phyloP scores from a whole-genome alignment of 768 basidiomycete genomes.

The Lactarius hatsudake region DNA sequence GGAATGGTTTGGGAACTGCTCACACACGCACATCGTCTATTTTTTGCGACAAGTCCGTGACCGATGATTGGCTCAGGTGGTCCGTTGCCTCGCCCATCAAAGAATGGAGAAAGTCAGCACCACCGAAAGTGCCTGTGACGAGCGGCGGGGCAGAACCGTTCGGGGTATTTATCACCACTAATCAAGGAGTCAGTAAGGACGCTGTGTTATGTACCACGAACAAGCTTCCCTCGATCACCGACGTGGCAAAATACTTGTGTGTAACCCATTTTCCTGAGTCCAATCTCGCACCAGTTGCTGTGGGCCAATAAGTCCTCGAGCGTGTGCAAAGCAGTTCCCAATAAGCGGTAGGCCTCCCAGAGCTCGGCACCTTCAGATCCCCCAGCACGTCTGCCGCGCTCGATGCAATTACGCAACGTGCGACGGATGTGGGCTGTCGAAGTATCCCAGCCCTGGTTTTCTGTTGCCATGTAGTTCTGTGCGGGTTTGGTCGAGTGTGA shows the following conservation, averaged over 20 bases:
- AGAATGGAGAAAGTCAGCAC: constrained; percentile 64
- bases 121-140: constrained; percentile 68
- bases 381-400: constrained; percentile 55
- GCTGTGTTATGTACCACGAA: not conserved
- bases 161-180: constrained; percentile 47
- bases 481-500: not conserved
- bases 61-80: constrained; percentile 57
- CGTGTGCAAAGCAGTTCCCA: constrained; percentile 67
- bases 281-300: constrained; percentile 77
- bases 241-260: constrained; percentile 76
- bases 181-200: not conserved
- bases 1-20: not conserved
- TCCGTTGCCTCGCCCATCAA: constrained; percentile 65
- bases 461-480: constrained; percentile 78
- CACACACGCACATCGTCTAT: constrained; percentile 39
- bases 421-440: constrained; percentile 67
- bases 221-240: constrained; percentile 50
- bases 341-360: constrained; percentile 66
- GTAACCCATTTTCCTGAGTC: constrained; percentile 66
- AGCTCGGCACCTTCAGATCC: constrained; percentile 54
- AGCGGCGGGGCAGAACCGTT: constrained; percentile 57
- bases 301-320: constrained; percentile 77
- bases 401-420: constrained; percentile 62
- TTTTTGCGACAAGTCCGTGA: constrained; percentile 54
- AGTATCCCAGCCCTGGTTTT: constrained; percentile 67